Base-by-base conservation (phyloP, 1,139 yeast genomes). In the Scheffersomyces illinoinensis region DNA sequence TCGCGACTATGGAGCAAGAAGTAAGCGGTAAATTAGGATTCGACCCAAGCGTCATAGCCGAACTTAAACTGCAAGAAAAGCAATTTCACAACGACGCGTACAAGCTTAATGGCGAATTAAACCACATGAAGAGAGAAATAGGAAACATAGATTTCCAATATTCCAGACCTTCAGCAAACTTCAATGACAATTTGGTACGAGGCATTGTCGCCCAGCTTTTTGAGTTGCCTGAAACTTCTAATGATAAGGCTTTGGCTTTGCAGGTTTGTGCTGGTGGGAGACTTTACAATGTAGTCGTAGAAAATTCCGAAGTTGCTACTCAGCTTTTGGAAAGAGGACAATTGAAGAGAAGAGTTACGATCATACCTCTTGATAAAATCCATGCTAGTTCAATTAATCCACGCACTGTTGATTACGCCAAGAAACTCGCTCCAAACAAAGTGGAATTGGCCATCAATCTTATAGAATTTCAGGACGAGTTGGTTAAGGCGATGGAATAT, bases 231-330 rank as follows among this genome's bases (percentile, higher is more conserved):
- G 86, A 87, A 59, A 70, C 79, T 1, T 85, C 90, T 59, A 73
- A 77, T 56, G 83, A 85, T 47, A 87, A 89, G 60, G 90, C 97
- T 0, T 82, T 89, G 52, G 99, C 99, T 0, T 77, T 96, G 54
- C 98, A 96, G 72, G 89, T 91, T 2, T 90, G 97, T 73, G 99
- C 98, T 4, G 99, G 99, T 54, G 96, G 95, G 3, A 82, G 96
- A 65, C 76, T 96, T 50, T 96, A 87, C 72, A 93, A 93, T 68
- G 93, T 96, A 50, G 93, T 96, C 56, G 99, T 96, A 47, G 98
- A 93, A 67, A 89, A 85, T 57, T 96, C 96, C 59, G 86, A 81
- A 26, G 89, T 92, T 5, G 99, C 97, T 8, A 83, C 97, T 0
- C 89, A 89, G 61, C 76, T 96, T 18, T 79, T 96, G 54, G 95